Evolutionary conservation across 2,329 filamentous ascomycete species (phyloP).

Genomic region (Coniochaeta sp.): DNA sequence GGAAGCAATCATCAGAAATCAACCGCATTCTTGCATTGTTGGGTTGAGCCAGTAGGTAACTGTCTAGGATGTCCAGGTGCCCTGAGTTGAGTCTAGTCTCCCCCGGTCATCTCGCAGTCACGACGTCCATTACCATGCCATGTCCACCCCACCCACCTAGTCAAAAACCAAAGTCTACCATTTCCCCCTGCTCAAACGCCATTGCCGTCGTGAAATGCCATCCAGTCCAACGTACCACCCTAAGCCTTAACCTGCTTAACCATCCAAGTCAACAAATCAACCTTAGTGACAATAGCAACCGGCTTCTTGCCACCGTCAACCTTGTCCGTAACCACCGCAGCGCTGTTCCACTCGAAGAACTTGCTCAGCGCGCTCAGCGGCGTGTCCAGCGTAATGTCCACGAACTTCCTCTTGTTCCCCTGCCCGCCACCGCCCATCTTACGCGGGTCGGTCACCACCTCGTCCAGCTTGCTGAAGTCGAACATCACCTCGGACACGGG

Average conservation of each 20-base stretch:
- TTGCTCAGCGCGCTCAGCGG: constrained; percentile 75
- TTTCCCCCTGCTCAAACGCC: not conserved
- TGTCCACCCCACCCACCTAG: not conserved
- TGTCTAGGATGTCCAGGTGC: not conserved
- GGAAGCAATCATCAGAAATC: not conserved
- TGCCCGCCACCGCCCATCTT: constrained; percentile 42
- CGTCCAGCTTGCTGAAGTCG: constrained; percentile 79
- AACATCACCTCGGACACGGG: constrained; percentile 92
- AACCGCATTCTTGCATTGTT: not conserved
- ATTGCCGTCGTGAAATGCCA: not conserved
- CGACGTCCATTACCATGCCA: not conserved
- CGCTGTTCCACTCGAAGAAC: constrained; percentile 98
- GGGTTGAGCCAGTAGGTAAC: not conserved
- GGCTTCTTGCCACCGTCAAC: constrained; percentile 60
- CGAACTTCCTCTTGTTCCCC: constrained; percentile 62
- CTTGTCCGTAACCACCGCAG: constrained; percentile 85
- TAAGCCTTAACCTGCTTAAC: constrained; percentile 52
- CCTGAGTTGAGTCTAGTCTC: constrained; percentile 1
- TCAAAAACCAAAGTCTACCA: not conserved
- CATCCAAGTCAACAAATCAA: constrained; percentile 90
- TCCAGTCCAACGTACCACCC: not conserved
- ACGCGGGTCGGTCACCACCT: constrained; percentile 84
- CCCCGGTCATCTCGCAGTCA: not conserved
- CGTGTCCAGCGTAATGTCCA: constrained; percentile 91
- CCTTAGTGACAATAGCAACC: constrained; percentile 89